These are phyloP conservation scores for Boeremia lycopersici DNA, from an alignment of 2,329 filamentous ascomycete genomes.

Conservation along the genomic window DNA sequence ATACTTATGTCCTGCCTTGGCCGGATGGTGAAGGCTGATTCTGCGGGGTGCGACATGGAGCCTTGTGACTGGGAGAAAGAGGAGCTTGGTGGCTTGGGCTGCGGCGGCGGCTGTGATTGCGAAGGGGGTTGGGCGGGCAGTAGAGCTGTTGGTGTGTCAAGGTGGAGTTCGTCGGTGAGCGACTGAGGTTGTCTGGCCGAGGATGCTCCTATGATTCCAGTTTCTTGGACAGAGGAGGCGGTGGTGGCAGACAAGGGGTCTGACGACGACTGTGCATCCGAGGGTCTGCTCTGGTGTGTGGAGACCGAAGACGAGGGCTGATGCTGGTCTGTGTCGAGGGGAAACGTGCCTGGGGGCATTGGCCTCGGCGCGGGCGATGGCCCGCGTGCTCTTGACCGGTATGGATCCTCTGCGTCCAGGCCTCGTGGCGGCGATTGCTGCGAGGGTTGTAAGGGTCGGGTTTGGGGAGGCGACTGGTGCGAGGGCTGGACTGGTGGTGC, in stretches of 20 bases:
- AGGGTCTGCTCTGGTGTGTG: constrained; percentile 35
- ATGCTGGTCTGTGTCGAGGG: constrained; percentile 32
- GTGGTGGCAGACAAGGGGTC: constrained; percentile 29
- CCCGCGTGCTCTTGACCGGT: constrained; percentile 38
- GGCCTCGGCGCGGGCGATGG: constrained; percentile 37
- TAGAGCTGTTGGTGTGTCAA: constrained; percentile 18
- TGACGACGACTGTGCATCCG: constrained; percentile 29
- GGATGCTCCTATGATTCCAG: constrained; percentile 15
- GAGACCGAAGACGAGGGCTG: constrained; percentile 34
- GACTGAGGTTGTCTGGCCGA: constrained; percentile 10
- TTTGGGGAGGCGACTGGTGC: constrained; percentile 21
- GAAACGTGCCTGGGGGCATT: constrained; percentile 33
- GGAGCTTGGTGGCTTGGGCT: constrained; percentile 14
- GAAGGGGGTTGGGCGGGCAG: constrained; percentile 7
- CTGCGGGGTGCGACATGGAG: constrained; percentile 10
- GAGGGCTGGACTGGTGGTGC: constrained; percentile 17
- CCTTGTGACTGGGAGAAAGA: constrained; percentile 1
- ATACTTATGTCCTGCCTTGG: constrained; percentile 25
- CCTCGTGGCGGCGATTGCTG: constrained; percentile 22
- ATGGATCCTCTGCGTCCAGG: constrained; percentile 35
- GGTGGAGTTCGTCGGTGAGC: constrained; percentile 28
- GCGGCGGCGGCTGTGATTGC: constrained; percentile 3
- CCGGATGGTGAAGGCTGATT: constrained; percentile 20
- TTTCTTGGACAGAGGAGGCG: constrained; percentile 22
- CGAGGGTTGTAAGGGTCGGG: constrained; percentile 3